Conservation (phyloP, 768 basidiomycete genomes). For the Suillus tomentosus region DNA sequence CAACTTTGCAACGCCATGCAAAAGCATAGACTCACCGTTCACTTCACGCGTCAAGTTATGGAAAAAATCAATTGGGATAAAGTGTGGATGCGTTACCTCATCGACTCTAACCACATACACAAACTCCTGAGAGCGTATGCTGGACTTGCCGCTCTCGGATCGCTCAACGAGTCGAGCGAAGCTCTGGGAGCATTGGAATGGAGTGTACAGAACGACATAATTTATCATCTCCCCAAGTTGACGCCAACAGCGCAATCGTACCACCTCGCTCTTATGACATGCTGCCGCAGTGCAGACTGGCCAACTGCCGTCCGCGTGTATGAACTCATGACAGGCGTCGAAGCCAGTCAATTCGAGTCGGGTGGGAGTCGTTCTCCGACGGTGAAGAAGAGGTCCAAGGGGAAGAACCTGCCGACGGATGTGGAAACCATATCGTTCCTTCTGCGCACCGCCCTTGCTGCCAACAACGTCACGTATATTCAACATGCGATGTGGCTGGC, state of each 20-base stretch:
- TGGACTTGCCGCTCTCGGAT: slow-evolving; percentile 40
- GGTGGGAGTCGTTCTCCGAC: slow-evolving; percentile 44
- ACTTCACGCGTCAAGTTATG: slow-evolving; percentile 64
- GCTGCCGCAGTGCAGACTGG: slow-evolving; percentile 70
- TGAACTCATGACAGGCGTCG: slow-evolving; percentile 74
- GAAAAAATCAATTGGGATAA: slow-evolving; percentile 33
- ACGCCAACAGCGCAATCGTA: slow-evolving; percentile 46
- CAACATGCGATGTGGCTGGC: slow-evolving; percentile 65
- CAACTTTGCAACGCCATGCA: slow-evolving; percentile 53
- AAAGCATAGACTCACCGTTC: slow-evolving; percentile 48
- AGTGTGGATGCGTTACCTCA: slow-evolving; percentile 34
- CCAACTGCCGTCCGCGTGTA: slow-evolving; percentile 54
- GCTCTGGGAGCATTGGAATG: slow-evolving; percentile 66
- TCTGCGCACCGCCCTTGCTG: slow-evolving; percentile 57
- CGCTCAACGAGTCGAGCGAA: slow-evolving; percentile 42
- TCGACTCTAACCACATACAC: slow-evolving; percentile 60
- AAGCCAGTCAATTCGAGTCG: slow-evolving; percentile 46
- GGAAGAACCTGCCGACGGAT: slow-evolving; percentile 48
- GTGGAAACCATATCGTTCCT: slow-evolving; percentile 58
- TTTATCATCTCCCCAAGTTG: slow-evolving; percentile 44
- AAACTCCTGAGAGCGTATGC: slow-evolving; percentile 58
- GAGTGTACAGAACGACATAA: slow-evolving; percentile 61
- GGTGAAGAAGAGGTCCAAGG: slow-evolving; percentile 43
- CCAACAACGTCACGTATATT: slow-evolving; percentile 49
- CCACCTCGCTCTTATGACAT: slow-evolving; percentile 62